phyloP scores from a whole-genome alignment of 2,329 filamentous ascomycete genomes.

The Fusarium nurragi region DNA sequence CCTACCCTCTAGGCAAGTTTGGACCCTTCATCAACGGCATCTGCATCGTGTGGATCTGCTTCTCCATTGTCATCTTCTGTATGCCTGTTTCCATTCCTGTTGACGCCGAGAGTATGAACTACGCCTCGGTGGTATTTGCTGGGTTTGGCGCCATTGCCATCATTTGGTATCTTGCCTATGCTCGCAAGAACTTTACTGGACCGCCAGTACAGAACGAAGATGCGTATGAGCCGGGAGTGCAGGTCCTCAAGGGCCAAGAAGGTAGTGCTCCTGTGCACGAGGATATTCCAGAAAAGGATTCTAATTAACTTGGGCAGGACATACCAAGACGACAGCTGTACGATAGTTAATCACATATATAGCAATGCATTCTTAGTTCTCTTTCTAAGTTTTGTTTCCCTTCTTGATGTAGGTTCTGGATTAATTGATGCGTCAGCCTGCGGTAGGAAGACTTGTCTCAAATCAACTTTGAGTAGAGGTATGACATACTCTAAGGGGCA shows the following conservation, averaged over 20 bases:
- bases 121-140: slow-evolving; percentile 72
- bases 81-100: slow-evolving; percentile 74
- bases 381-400: not conserved
- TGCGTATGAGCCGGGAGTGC: slow-evolving; percentile 28
- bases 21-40: slow-evolving; percentile 74
- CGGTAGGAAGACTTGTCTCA: no score
- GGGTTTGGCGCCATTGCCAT: slow-evolving; percentile 69
- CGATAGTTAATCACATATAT: slow-evolving; percentile 14
- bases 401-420: not conserved
- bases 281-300: slow-evolving; percentile 28
- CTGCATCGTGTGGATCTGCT: slow-evolving; percentile 74
- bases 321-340: slow-evolving; percentile 11
- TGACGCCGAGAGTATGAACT: slow-evolving; percentile 68
- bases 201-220: slow-evolving; percentile 49
- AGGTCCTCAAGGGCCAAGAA: slow-evolving; percentile 31
- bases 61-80: slow-evolving; percentile 78
- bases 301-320: slow-evolving; percentile 18
- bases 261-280: slow-evolving; percentile 12
- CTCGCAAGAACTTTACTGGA: slow-evolving; percentile 70
- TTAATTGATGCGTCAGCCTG: no score
- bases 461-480: no score
- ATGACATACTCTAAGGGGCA: no score
- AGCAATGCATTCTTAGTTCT: slow-evolving; percentile 15
- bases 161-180: slow-evolving; percentile 70
- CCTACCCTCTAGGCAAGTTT: slow-evolving; percentile 74